phyloP scores from a whole-genome alignment of 179 eudicot species.

The Spergularia azorica region DNA sequence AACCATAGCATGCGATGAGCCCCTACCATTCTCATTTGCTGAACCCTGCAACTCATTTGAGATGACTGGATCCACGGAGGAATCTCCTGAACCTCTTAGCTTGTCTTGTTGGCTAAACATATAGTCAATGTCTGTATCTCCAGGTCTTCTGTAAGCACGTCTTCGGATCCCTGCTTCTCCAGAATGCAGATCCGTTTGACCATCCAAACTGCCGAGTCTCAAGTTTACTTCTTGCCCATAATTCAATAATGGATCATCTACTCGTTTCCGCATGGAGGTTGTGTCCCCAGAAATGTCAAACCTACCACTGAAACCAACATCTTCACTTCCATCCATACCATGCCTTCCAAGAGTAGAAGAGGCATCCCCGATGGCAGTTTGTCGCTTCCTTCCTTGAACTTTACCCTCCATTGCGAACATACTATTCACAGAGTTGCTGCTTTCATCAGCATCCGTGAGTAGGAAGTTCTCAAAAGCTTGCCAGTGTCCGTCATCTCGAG shows the following conservation, averaged over 20 bases:
- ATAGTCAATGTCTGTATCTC: constrained; percentile 45
- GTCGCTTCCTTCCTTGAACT: constrained; percentile 45
- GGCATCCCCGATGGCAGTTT: constrained; percentile 39
- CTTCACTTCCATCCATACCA: constrained; percentile 35
- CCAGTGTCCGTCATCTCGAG: constrained; percentile 72
- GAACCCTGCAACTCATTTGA: constrained; percentile 43
- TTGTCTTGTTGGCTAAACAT: constrained; percentile 47
- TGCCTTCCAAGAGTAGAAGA: constrained; percentile 48
- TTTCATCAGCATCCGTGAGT: constrained; percentile 67
- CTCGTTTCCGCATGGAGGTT: constrained; percentile 37
- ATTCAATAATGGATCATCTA: constrained; percentile 45
- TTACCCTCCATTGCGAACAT: constrained; percentile 68
- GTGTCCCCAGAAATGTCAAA: constrained; percentile 42
- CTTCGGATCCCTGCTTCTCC: constrained; percentile 51
- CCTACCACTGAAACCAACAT: constrained; percentile 31
- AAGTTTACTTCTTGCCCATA: constrained; percentile 34
- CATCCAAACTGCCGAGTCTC: constrained; percentile 23
- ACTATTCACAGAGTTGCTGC: constrained; percentile 39
- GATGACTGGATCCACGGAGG: constrained; percentile 53
- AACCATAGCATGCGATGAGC: constrained; percentile 35
- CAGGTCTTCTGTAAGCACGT: constrained; percentile 39
- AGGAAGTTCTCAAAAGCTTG: constrained; percentile 84
- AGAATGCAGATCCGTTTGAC: constrained; percentile 39
- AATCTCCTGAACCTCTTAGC: constrained; percentile 36
- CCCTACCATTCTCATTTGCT: constrained; percentile 31